Evolutionary conservation across 1,139 yeast species (phyloP).

Genomic region (Geotrichum aggregatum): DNA sequence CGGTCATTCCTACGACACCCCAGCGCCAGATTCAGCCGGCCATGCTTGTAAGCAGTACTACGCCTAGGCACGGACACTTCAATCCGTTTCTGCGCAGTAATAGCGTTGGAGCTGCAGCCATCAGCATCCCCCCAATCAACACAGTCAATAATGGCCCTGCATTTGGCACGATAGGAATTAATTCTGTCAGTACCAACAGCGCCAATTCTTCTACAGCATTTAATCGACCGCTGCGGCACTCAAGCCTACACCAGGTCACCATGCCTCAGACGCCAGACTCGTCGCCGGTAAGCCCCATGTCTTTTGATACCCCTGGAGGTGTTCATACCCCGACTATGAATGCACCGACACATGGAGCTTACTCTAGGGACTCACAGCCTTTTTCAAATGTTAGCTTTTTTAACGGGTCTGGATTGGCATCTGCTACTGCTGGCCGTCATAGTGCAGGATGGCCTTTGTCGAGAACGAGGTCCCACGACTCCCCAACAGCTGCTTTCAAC

Average conservation of each 20-base stretch:
- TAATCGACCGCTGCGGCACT: slow-evolving; percentile 16
- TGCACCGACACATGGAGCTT: slow-evolving; percentile 1
- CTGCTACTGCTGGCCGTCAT: not conserved
- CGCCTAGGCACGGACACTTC: not conserved
- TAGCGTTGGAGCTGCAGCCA: not conserved
- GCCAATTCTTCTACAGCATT: not conserved
- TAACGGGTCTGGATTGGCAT: not conserved
- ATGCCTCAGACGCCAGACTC: slow-evolving; percentile 29
- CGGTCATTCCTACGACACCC: not conserved
- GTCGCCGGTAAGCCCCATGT: slow-evolving; percentile 28
- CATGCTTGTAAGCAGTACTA: not conserved
- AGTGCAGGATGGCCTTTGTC: slow-evolving; percentile 6
- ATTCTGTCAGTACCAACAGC: not conserved
- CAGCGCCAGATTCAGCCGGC: slow-evolving; percentile 9
- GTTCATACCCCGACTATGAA: slow-evolving; percentile 9
- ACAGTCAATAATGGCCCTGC: too few relatives aligned
- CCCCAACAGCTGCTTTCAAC: slow-evolving; percentile 11
- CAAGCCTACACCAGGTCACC: slow-evolving; percentile 22
- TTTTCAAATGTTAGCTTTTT: not conserved
- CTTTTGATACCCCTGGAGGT: slow-evolving; percentile 6
- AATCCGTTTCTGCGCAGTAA: slow-evolving; percentile 4
- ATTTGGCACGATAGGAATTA: not conserved
- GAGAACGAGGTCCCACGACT: slow-evolving; percentile 11
- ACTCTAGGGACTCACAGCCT: not conserved
- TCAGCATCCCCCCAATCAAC: too few relatives aligned